Conservation (phyloP, 257 asterid genomes). For the Solanum bulbocastanum region DNA sequence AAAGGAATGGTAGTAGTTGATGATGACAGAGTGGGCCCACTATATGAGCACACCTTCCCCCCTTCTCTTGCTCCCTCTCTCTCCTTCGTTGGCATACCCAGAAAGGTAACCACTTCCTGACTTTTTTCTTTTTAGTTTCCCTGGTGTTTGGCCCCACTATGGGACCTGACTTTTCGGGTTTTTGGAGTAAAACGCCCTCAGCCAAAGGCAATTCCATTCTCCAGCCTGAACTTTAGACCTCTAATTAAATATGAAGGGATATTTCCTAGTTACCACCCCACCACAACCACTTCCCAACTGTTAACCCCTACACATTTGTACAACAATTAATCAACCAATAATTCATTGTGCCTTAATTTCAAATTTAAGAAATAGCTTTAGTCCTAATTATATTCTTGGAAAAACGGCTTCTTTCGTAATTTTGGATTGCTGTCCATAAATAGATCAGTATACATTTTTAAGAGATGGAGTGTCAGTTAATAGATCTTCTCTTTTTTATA, state of each 20-base stretch:
- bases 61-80: slow-evolving; percentile 84
- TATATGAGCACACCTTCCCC: slow-evolving; percentile 87
- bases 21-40: slow-evolving; percentile 86
- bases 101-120: slow-evolving; percentile 37
- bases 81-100: slow-evolving; percentile 73
- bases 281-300: background rate
- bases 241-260: background rate
- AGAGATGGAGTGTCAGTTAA: background rate
- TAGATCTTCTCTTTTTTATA: background rate
- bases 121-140: background rate
- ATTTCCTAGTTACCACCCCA: background rate
- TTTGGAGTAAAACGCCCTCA: background rate
- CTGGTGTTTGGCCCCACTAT: background rate
- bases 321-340: background rate
- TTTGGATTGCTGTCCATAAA: background rate
- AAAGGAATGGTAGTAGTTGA: slow-evolving; percentile 73
- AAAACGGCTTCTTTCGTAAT: background rate
- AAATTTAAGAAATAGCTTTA: background rate
- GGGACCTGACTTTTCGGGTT: background rate
- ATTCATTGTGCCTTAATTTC: background rate
- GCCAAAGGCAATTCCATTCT: background rate
- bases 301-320: background rate
- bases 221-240: background rate
- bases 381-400: background rate
- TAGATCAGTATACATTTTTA: background rate